Evolutionary conservation across 2,329 filamentous ascomycete species (phyloP).

Genomic region (Tolypocladium capitatum): DNA sequence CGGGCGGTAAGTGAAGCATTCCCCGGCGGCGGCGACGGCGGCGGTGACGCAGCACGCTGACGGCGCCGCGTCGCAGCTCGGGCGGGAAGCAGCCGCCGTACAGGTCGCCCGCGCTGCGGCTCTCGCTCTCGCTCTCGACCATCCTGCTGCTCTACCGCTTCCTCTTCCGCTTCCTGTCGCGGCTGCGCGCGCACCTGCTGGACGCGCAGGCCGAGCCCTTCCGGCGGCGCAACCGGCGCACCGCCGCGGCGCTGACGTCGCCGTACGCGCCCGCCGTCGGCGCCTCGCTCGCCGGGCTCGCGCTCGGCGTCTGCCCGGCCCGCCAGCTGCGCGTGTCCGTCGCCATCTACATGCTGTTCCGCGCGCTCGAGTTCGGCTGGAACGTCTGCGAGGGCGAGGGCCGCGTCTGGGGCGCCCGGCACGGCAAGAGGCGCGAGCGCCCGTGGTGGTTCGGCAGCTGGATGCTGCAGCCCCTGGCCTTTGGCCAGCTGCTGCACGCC

Average conservation of each 20-base stretch:
- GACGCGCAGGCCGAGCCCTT: conserved; percentile 72
- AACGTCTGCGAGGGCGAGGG: conserved; percentile 68
- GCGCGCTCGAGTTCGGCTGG: conserved; percentile 75
- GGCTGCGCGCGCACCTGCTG: conserved; percentile 65
- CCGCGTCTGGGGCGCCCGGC: conserved; percentile 47
- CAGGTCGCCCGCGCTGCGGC: conserved; percentile 56
- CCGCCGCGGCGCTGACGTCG: conserved; percentile 65
- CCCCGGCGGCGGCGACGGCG: not conserved
- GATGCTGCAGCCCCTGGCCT: conserved; percentile 64
- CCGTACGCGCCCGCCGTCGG: conserved; percentile 79
- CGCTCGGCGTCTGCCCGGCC: conserved; percentile 61
- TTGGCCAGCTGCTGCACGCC: conserved; percentile 64
- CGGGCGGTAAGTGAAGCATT: conserved; percentile 26
- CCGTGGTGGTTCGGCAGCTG: conserved; percentile 81
- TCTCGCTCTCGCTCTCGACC: conserved; percentile 71
- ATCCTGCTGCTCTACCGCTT: conserved; percentile 82
- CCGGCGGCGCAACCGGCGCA: conserved; percentile 65
- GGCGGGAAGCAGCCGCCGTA: conserved; percentile 38
- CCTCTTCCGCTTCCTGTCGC: conserved; percentile 77
- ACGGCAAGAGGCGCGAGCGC: conserved; percentile 41
- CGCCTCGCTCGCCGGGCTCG: conserved; percentile 73
- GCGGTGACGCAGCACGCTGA: not conserved
- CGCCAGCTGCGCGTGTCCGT: conserved; percentile 59
- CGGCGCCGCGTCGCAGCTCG: conserved; percentile 6
- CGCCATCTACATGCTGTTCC: conserved; percentile 68